phyloP scores from a whole-genome alignment of 2,329 filamentous ascomycete genomes.

The Phialemonium atrogriseum region DNA sequence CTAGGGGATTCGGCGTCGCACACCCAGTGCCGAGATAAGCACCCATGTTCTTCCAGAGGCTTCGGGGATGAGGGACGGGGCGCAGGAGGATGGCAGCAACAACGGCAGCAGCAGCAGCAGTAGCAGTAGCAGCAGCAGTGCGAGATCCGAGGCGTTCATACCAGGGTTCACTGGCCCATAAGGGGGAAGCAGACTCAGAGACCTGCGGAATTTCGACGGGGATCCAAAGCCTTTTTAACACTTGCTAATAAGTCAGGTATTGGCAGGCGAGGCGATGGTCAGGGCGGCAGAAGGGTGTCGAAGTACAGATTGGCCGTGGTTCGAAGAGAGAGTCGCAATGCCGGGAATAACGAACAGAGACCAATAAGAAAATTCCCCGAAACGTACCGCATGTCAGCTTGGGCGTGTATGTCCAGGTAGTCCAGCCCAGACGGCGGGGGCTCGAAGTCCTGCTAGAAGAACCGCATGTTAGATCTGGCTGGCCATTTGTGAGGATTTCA shows the following conservation, averaged over 20 bases:
- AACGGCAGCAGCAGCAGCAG: conserved; percentile 1
- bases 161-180: too few relatives aligned
- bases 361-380: conserved; percentile 9
- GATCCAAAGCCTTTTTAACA: too few relatives aligned
- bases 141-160: conserved; percentile 6
- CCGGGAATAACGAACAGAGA: conserved; percentile 6
- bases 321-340: background rate
- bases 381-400: conserved; percentile 50
- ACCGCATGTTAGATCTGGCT: conserved; percentile 7
- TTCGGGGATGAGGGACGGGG: background rate
- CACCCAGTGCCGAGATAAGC: conserved; percentile 23
- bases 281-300: background rate
- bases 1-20: conserved; percentile 24
- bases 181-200: too few relatives aligned
- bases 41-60: conserved; percentile 20
- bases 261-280: too few relatives aligned
- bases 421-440: conserved; percentile 44
- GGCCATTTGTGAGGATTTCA: too few relatives aligned
- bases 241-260: too few relatives aligned
- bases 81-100: background rate
- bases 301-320: conserved; percentile 1
- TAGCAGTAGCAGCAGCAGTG: conserved; percentile 3
- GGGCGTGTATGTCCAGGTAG: conserved; percentile 43
- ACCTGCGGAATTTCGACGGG: too few relatives aligned
- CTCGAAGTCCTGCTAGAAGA: conserved; percentile 43